phyloP scores from a whole-genome alignment of 352 stramenopile genomes.

The Pythium periplocum region DNA sequence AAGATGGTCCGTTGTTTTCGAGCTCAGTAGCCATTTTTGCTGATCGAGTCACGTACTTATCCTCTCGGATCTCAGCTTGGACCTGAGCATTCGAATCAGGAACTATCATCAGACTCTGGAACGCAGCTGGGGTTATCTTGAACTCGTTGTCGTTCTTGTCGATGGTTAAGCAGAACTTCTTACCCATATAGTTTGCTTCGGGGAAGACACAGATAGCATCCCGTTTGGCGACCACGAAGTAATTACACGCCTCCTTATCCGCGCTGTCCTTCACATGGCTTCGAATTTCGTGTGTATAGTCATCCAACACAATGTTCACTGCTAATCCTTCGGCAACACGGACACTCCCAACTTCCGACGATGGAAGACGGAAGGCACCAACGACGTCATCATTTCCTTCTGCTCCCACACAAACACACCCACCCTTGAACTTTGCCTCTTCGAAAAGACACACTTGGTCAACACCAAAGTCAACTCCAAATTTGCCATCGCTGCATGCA shows the following conservation, averaged over 20 bases:
- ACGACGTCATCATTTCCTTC: not conserved
- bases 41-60: not conserved
- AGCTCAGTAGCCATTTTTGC: not conserved
- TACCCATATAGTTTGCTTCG: not conserved
- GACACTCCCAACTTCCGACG: not conserved
- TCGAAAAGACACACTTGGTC: slow-evolving; percentile 2
- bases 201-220: slow-evolving; percentile 1
- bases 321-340: slow-evolving; percentile 1
- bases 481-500: not conserved
- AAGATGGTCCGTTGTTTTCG: not conserved
- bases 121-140: not conserved
- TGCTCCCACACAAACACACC: slow-evolving; percentile 3
- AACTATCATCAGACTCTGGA: slow-evolving; percentile 6
- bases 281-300: slow-evolving; percentile 3
- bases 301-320: slow-evolving; percentile 5
- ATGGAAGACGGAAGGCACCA: not conserved
- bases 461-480: slow-evolving; percentile 3
- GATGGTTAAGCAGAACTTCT: not conserved
- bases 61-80: slow-evolving; percentile 3
- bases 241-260: not conserved
- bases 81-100: not conserved
- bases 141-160: not conserved
- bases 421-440: not conserved
- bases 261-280: not conserved
- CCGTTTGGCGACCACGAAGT: not conserved